These are phyloP conservation scores for Echinosophora koreensis DNA, from an alignment of 306 rosid genomes.

Conservation along the genomic window DNA sequence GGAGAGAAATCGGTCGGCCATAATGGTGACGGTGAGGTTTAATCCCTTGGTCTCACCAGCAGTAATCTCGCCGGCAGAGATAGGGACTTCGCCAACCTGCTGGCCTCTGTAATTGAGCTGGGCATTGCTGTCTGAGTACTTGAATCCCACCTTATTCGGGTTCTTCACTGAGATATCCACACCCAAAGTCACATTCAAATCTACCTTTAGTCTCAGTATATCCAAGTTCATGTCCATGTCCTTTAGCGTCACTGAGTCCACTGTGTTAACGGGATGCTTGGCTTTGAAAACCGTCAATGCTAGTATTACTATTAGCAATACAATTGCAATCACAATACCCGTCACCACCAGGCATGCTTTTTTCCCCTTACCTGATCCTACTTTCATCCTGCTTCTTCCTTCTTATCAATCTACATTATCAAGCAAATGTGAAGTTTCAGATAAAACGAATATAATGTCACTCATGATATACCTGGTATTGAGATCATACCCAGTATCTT, in stretches of 20 bases:
- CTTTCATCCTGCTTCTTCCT: constrained; percentile 45
- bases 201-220: constrained; percentile 46
- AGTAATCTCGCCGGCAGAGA: constrained; percentile 59
- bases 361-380: constrained; percentile 48
- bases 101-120: constrained; percentile 72
- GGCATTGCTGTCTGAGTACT: constrained; percentile 67
- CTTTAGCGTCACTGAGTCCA: constrained; percentile 51
- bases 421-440: constrained; percentile 30
- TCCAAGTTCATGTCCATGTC: constrained; percentile 56
- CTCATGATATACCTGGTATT: not conserved
- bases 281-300: constrained; percentile 85
- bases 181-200: constrained; percentile 63
- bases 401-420: constrained; percentile 36
- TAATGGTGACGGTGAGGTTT: constrained; percentile 69
- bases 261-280: constrained; percentile 55
- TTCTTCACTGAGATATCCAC: constrained; percentile 62
- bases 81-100: constrained; percentile 65
- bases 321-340: constrained; percentile 29
- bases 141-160: constrained; percentile 74
- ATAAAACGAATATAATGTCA: constrained; percentile 6
- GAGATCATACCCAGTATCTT: constrained; percentile 29
- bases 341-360: constrained; percentile 51
- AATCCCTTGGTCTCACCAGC: constrained; percentile 57
- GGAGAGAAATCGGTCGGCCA: constrained; percentile 73
- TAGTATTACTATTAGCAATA: constrained; percentile 55